A percentile compares a stretch with the other conserved stretches of the same genome.
Conservation (phyloP, 2,329 filamentous ascomycete genomes). For the Cryphonectria naterciae region DNA sequence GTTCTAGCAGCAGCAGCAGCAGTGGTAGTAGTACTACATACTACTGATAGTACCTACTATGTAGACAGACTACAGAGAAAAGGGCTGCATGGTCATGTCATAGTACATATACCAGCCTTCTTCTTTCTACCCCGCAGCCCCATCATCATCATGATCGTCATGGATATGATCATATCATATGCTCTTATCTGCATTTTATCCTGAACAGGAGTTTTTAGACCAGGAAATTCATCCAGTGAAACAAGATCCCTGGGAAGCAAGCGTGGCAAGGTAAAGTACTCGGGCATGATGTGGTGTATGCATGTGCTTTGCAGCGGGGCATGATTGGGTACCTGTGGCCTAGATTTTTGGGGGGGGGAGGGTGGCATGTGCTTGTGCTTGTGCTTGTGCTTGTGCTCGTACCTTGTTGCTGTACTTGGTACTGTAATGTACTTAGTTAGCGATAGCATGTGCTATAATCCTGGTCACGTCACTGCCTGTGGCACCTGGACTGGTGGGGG, state of each 20-base stretch:
- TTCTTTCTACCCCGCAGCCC: background rate
- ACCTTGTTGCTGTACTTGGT: background rate
- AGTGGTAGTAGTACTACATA: too few relatives aligned
- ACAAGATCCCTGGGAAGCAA: background rate
- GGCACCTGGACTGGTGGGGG: background rate
- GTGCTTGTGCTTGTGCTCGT: background rate
- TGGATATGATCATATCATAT: background rate
- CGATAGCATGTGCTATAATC: background rate
- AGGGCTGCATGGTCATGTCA: background rate
- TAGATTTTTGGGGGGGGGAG: background rate
- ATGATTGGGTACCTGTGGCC: background rate
- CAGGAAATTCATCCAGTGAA: background rate
- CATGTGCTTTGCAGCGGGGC: background rate
- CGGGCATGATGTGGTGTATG: too few relatives aligned
- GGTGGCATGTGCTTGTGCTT: background rate
- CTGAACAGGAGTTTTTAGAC: too few relatives aligned
- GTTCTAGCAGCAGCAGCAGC: too few relatives aligned
- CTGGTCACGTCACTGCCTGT: slow-evolving; percentile 4
- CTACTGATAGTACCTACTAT: too few relatives aligned
- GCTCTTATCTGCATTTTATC: too few relatives aligned
- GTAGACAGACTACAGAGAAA: too few relatives aligned
- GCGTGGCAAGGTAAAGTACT: too few relatives aligned
- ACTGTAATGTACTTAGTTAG: background rate
- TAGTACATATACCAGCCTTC: background rate
- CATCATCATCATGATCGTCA: background rate